Evolutionary conservation across 139 green algal genomes (phyloP).

Genomic region (Auxenochlorella pyrenoidosa): DNA sequence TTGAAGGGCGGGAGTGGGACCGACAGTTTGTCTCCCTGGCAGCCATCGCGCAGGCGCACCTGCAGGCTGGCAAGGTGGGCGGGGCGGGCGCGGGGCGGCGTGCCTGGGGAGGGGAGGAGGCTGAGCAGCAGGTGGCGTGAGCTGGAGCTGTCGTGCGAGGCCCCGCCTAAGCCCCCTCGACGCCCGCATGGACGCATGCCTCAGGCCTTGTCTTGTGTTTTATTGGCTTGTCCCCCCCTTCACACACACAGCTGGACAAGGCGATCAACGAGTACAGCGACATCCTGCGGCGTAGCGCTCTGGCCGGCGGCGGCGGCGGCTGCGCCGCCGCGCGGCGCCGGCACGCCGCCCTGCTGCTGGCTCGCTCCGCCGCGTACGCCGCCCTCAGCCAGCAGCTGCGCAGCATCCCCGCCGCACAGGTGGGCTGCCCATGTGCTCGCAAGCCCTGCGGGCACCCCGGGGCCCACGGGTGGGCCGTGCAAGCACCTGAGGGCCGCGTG

Average conservation of each 20-base stretch:
- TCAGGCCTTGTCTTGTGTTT: too few relatives aligned
- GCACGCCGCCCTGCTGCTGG: constrained; percentile 23
- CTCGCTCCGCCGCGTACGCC: neutral
- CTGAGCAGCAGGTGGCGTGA: neutral
- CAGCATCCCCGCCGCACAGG: constrained; percentile 29
- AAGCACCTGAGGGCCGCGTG: neutral
- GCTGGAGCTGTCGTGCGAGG: too few relatives aligned
- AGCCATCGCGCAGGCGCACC: neutral
- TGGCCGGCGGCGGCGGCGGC: neutral
- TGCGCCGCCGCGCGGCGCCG: neutral
- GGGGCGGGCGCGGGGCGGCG: neutral
- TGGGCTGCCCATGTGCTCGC: neutral
- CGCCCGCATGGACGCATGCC: too few relatives aligned
- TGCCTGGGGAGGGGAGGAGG: neutral
- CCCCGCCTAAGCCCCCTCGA: too few relatives aligned
- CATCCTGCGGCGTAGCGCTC: neutral
- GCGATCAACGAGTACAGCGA: constrained; percentile 13
- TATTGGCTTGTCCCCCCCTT: too few relatives aligned
- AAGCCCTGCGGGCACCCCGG: too few relatives aligned
- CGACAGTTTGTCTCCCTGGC: neutral
- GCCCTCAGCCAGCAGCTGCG: constrained; percentile 32
- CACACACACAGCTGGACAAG: neutral
- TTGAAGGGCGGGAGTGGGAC: neutral
- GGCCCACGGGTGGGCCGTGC: too few relatives aligned
- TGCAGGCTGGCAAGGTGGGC: constrained; percentile 1